phyloP scores from a whole-genome alignment of 2,329 filamentous ascomycete species.

The Neurospora sp. region DNA sequence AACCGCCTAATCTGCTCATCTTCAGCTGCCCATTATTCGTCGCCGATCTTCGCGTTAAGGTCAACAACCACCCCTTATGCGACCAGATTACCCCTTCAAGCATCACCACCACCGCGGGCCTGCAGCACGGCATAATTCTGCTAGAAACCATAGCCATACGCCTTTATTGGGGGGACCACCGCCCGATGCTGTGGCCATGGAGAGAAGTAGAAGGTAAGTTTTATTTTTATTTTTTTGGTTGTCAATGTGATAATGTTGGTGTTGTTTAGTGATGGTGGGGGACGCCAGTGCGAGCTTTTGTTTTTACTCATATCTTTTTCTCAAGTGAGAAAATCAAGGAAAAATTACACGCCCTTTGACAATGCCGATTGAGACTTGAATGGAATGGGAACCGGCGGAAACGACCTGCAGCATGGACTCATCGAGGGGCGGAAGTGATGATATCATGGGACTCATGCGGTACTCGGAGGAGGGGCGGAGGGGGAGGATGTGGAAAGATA shows the following conservation, averaged over 20 bases:
- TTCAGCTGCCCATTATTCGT: not conserved
- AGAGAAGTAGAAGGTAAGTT: slow-evolving; percentile 17
- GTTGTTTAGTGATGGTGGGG: not conserved
- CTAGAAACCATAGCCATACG: not conserved
- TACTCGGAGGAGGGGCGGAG: not conserved
- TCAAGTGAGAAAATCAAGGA: not conserved
- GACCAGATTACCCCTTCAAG: not conserved
- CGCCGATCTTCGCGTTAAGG: not conserved
- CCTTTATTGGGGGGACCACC: not conserved
- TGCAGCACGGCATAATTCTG: not conserved
- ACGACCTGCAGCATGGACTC: not conserved
- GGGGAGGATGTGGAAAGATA: not conserved
- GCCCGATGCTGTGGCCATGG: slow-evolving; percentile 6
- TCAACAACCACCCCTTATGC: not conserved
- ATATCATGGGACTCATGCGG: not conserved
- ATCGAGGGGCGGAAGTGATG: not conserved
- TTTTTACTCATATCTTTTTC: not conserved
- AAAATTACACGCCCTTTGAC: not conserved
- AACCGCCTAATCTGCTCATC: not conserved
- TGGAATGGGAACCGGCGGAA: not conserved
- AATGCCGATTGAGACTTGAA: not conserved
- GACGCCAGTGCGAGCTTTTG: not conserved
- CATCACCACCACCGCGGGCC: not conserved
- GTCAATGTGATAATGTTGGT: not conserved
- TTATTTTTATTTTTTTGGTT: not conserved